Percentiles rank a stretch among this genome's conserved stretches.
Conservation (phyloP, 1,284 basidiomycete genomes). For the Polyporus tsugae region DNA sequence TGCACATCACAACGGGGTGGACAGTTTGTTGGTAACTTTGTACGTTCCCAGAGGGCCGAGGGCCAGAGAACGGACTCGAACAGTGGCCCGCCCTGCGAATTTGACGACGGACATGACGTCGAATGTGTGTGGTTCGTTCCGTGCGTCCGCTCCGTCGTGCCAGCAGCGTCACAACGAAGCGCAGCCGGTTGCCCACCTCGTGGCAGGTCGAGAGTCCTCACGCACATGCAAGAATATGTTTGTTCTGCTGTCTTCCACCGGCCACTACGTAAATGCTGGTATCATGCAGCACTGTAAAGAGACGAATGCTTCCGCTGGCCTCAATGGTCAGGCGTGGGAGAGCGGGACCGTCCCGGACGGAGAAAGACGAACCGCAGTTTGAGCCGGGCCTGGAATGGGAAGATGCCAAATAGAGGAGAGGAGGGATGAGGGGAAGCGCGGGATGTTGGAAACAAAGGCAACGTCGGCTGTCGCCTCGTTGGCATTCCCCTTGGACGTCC, state of each 20-base stretch:
- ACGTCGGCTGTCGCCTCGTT: constrained; percentile 5
- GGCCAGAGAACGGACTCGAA: not conserved
- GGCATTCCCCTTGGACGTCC: constrained; percentile 16
- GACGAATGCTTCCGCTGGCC: not conserved
- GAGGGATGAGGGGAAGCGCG: not conserved
- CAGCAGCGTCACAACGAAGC: not conserved
- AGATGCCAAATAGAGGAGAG: not conserved
- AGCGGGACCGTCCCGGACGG: not conserved
- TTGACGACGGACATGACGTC: not conserved
- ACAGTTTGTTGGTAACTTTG: not conserved
- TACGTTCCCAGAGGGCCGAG: not conserved
- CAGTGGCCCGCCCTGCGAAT: not conserved
- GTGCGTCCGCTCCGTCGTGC: not conserved
- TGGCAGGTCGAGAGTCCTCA: not conserved
- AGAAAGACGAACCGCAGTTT: not conserved
- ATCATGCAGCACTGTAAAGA: not conserved
- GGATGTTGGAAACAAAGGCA: constrained; percentile 1
- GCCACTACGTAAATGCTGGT: not conserved
- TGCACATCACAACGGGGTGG: not conserved
- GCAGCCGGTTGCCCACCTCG: not conserved
- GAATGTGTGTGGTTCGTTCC: not conserved
- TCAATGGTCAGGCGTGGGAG: not conserved
- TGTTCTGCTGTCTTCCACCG: not conserved
- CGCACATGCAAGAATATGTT: not conserved
- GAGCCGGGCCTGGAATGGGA: constrained; percentile 1